phyloP scores from a whole-genome alignment of 1,284 basidiomycete genomes.

The Leccinum cinnamomeum region DNA sequence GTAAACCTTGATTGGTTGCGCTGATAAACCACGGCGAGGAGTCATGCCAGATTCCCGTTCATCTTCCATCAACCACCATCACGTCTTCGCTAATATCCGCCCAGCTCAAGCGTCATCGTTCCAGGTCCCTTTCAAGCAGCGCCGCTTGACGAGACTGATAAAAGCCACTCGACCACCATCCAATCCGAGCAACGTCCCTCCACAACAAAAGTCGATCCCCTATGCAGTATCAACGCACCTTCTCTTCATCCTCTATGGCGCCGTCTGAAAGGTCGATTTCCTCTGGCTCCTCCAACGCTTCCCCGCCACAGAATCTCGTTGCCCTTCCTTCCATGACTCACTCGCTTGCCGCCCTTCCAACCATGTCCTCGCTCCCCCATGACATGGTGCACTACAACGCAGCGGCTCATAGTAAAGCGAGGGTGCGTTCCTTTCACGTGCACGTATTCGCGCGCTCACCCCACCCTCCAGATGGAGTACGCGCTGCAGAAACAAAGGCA shows the following conservation, averaged over 20 bases:
- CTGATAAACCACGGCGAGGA: slow-evolving; percentile 35
- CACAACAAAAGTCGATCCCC: slow-evolving; percentile 13
- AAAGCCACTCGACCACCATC: slow-evolving; percentile 19
- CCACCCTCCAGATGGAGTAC: slow-evolving; percentile 30
- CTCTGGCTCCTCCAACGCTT: slow-evolving; percentile 33
- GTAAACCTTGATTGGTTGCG: slow-evolving; percentile 34
- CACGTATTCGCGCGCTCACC: slow-evolving; percentile 6
- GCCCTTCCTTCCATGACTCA: slow-evolving; percentile 36
- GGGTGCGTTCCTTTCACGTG: slow-evolving; percentile 14
- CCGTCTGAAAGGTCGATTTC: slow-evolving; percentile 36
- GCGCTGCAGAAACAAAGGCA: slow-evolving; percentile 35
- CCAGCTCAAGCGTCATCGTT: slow-evolving; percentile 23
- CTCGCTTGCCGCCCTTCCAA: slow-evolving; percentile 33
- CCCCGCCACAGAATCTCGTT: slow-evolving; percentile 32
- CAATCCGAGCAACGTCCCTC: slow-evolving; percentile 10
- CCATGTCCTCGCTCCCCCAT: slow-evolving; percentile 32
- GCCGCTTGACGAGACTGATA: slow-evolving; percentile 31
- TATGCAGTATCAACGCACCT: slow-evolving; percentile 36
- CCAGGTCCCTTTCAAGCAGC: slow-evolving; percentile 22
- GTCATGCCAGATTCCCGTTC: slow-evolving; percentile 36
- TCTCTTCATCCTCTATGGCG: slow-evolving; percentile 35
- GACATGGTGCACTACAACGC: slow-evolving; percentile 36
- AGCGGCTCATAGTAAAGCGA: slow-evolving; percentile 31
- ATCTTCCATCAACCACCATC: slow-evolving; percentile 27
- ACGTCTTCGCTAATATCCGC: slow-evolving; percentile 39